These are phyloP conservation scores for Phytophthora sansomeana DNA, from an alignment of 352 stramenopile species.

Conservation along the genomic window DNA sequence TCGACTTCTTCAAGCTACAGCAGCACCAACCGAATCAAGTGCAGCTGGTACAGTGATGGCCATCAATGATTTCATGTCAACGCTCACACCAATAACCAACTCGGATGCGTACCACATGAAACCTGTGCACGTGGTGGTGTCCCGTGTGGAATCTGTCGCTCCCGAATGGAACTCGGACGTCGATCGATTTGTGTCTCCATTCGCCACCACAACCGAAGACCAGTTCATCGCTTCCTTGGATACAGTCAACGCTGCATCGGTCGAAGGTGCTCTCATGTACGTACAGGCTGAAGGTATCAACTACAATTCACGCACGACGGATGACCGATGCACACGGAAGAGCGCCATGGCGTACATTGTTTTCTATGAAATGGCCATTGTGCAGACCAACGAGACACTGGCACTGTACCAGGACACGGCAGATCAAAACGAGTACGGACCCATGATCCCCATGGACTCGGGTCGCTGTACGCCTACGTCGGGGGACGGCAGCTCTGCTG, in stretches of 20 bases:
- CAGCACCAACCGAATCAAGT: no score
- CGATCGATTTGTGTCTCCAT: constrained; percentile 39
- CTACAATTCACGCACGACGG: constrained; percentile 40
- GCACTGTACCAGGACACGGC: constrained; percentile 8
- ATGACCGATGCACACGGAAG: constrained; percentile 50
- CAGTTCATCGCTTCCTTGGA: constrained; percentile 44
- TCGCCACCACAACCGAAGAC: constrained; percentile 41
- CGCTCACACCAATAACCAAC: background rate
- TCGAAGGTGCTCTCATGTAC: constrained; percentile 68
- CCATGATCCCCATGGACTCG: constrained; percentile 57
- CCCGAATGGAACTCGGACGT: constrained; percentile 43
- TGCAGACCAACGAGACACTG: constrained; percentile 55
- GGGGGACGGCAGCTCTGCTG: constrained; percentile 5
- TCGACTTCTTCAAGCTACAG: no score
- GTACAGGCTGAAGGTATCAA: constrained; percentile 67
- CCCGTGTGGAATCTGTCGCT: constrained; percentile 51
- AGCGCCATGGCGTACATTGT: constrained; percentile 59
- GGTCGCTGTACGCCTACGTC: constrained; percentile 53
- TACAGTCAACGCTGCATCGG: constrained; percentile 56
- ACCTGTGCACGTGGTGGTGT: constrained; percentile 44
- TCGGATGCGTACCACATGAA: constrained; percentile 35
- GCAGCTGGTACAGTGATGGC: background rate
- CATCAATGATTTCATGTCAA: constrained; percentile 1
- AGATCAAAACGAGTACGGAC: constrained; percentile 57
- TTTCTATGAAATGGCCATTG: constrained; percentile 68